Base-by-base conservation (phyloP, 2,329 filamentous ascomycete genomes). In the Penicillium italicum region DNA sequence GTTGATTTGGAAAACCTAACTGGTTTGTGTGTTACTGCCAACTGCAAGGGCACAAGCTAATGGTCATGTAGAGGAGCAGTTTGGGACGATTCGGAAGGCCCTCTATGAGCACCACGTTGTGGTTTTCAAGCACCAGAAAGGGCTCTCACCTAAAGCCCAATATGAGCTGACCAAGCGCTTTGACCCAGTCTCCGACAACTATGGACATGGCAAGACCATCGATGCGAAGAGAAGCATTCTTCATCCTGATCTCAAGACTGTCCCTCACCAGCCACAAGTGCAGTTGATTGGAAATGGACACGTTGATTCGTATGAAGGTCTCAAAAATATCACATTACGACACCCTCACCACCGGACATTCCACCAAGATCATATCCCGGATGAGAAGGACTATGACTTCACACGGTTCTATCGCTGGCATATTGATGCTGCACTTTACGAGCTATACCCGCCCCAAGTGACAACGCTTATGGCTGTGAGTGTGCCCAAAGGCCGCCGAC, bases 291-390 rank as follows among this genome's bases (percentile, higher is more conserved):
- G 89, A 38, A 90, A 92, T 66, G 89, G 89, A 5, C 80, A 82
- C 44, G 80, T 92, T 1, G 70, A 80, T 1, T 80, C 82, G 31
- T 91, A 90, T 64, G 88, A 91, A 68, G 89, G 88, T 0, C 76
- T 92, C 10, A 74, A 80, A 62, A 79, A 91, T 68, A 81, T 91
- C 59, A 82, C 77, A 33, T 80, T 92, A 31, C 82, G 82, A 53
- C 89, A 92, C 67, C 89, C 89, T 6, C 89, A 92, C 67, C 89
- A 92, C 76, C 82, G 81, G 55, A 90, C 85, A 1, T 92, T 92
- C 73, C 89, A 92, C 72, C 82, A 83, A 50, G 82, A 83, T 5
- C 69, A 76, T 20, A 83, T 92, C 59, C 80, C 87, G 0, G 75
- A 85, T 1, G 76, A 78, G n/a, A 78, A 85, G n/a, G 83, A 85